Percentiles rank a stretch among this genome's conserved stretches.
Conservation (phyloP, 225 moss, liverwort and hornwort species). For the Bryum argenteum region DNA sequence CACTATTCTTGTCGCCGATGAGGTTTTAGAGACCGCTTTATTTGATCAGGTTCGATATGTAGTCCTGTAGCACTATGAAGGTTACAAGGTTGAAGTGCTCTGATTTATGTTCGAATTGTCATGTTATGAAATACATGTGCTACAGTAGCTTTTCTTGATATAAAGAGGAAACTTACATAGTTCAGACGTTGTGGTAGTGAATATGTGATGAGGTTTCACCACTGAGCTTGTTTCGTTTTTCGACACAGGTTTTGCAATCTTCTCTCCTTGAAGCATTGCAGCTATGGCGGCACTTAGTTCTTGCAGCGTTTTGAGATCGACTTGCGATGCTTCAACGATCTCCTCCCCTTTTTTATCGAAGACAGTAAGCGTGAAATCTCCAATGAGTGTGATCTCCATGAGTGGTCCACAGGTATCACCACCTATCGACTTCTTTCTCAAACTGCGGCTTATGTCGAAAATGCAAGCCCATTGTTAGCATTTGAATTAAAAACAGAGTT, state of each 20-base stretch:
- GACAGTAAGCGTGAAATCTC: conserved; percentile 16
- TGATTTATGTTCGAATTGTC: neutral
- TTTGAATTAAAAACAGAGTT: neutral
- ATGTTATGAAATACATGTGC: neutral
- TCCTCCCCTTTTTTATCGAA: conserved; percentile 3
- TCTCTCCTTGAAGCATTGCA: neutral
- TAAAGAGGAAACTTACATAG: no score
- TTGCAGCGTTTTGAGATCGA: conserved; percentile 7
- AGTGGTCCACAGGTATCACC: conserved; percentile 14
- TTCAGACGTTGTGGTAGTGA: no score
- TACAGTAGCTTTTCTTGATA: no score
- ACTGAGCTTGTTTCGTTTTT: neutral
- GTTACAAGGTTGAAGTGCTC: neutral
- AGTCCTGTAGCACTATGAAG: neutral
- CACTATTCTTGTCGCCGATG: neutral
- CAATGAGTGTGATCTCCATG: conserved; percentile 9
- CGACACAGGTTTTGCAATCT: conserved; percentile 18
- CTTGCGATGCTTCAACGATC: conserved; percentile 2
- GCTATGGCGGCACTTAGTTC: conserved; percentile 27
- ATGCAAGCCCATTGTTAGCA: neutral
- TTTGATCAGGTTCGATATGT: neutral
- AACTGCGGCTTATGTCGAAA: neutral
- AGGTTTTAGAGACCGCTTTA: neutral
- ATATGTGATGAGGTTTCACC: neutral
- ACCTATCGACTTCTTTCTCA: neutral